Evolutionary conservation across 1,284 basidiomycete genomes (phyloP).

Genomic region (Volvariella surrecta): DNA sequence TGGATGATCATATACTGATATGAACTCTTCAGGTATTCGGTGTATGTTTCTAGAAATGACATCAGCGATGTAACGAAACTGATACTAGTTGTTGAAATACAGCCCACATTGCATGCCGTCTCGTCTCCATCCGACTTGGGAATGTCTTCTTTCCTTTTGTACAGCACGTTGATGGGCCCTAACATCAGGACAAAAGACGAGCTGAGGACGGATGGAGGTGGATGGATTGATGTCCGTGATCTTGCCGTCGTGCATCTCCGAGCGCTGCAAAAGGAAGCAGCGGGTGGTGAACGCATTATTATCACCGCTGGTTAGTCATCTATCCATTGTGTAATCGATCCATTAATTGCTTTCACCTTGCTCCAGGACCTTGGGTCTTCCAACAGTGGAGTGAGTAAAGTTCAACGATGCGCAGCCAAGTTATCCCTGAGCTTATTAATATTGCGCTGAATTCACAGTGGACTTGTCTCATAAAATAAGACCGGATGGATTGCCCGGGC

Average conservation of each 20-base stretch:
- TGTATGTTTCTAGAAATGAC: constrained; percentile 12
- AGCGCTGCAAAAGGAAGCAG: constrained; percentile 45
- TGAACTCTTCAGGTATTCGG: neutral
- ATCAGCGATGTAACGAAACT: constrained; percentile 1
- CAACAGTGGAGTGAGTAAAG: neutral
- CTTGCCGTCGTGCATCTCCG: constrained; percentile 49
- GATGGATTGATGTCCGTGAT: constrained; percentile 41
- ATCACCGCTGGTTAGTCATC: constrained; percentile 10
- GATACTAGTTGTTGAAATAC: neutral
- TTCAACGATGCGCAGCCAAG: neutral
- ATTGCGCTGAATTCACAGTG: neutral
- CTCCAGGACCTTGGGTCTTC: neutral
- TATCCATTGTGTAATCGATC: neutral
- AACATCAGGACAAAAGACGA: constrained; percentile 17
- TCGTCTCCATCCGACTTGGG: constrained; percentile 37
- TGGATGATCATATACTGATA: neutral
- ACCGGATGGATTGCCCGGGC: neutral
- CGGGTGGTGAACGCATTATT: constrained; percentile 54
- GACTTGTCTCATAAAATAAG: neutral
- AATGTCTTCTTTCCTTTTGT: constrained; percentile 30
- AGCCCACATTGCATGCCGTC: constrained; percentile 44
- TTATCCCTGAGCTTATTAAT: neutral
- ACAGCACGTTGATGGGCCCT: constrained; percentile 20
- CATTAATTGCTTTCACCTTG: neutral
- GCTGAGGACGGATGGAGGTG: constrained; percentile 20